Percentiles rank a stretch among this genome's conserved stretches.
These are phyloP conservation scores for Luzula sylvatica DNA, from an alignment of 176 grass and related monocot species.

Conservation along the genomic window DNA sequence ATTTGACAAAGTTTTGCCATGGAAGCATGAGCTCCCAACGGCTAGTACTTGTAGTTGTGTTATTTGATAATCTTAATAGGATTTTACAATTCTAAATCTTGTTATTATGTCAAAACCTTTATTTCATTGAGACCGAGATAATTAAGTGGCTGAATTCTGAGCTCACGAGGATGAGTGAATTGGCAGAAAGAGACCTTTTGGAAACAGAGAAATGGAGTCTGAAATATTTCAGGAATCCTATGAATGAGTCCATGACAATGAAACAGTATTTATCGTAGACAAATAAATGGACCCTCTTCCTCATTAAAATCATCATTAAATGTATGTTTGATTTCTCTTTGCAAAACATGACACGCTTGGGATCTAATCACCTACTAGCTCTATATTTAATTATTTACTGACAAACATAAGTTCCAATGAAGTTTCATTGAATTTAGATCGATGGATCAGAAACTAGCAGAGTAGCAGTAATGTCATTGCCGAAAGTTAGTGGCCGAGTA, in stretches of 20 bases:
- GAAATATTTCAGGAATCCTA: constrained; percentile 8
- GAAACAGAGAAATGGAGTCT: background rate
- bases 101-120: too few species aligned
- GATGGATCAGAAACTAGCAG: constrained; percentile 4
- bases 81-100: too few species aligned
- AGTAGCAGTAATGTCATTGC: background rate
- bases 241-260: too few species aligned
- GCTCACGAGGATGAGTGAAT: too few species aligned
- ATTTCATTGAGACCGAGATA: too few species aligned
- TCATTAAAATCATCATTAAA: constrained; percentile 13
- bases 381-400: constrained; percentile 19
- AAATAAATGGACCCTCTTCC: background rate
- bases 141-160: too few species aligned
- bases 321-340: background rate
- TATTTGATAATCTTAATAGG: too few species aligned
- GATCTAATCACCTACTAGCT: too few species aligned
- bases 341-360: background rate
- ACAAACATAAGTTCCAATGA: constrained; percentile 20
- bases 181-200: too few species aligned
- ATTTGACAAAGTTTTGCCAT: background rate
- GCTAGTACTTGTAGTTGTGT: background rate
- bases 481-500: too few species aligned
- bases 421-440: background rate
- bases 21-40: constrained; percentile 19
- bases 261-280: constrained; percentile 2